Percentiles rank a stretch among this genome's conserved stretches.
Conservation (phyloP, 2,329 filamentous ascomycete species). For the Thielaviopsis ethacetica region DNA sequence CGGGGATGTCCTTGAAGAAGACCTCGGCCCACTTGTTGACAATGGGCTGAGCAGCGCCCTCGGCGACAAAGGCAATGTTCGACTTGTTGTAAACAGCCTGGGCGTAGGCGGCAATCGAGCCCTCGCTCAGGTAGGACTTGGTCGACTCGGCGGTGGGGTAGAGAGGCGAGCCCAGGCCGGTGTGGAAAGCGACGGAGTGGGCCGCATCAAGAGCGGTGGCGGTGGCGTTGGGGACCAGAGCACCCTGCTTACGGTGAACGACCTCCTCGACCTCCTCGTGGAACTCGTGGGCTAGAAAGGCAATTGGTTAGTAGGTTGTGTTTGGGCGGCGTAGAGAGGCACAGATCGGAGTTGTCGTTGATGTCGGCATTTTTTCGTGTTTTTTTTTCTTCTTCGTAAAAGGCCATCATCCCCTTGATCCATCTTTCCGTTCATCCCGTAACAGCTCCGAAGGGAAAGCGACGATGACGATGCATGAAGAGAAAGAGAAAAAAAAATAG, state of each 20-base stretch:
- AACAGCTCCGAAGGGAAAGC: conserved; percentile 2
- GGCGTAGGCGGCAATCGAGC: conserved; percentile 60
- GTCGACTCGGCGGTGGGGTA: conserved; percentile 55
- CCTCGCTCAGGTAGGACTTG: conserved; percentile 64
- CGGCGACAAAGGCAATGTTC: conserved; percentile 83
- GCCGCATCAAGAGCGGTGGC: conserved; percentile 70
- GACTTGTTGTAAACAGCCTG: conserved; percentile 68
- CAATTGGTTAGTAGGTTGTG: conserved; percentile 12
- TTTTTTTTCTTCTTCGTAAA: neutral
- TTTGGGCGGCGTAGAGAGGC: neutral
- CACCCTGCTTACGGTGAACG: conserved; percentile 63
- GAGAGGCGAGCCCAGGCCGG: conserved; percentile 67
- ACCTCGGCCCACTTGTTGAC: conserved; percentile 81
- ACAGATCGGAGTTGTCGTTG: neutral
- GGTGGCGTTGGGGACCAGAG: conserved; percentile 43
- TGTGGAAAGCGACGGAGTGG: conserved; percentile 81
- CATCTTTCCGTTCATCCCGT: conserved; percentile 8
- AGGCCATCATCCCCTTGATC: neutral
- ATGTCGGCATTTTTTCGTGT: neutral
- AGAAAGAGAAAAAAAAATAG: neutral
- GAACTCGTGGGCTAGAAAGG: conserved; percentile 60
- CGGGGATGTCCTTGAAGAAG: conserved; percentile 66
- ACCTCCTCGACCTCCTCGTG: conserved; percentile 70
- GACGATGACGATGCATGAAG: neutral
- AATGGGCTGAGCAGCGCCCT: conserved; percentile 61